These are phyloP conservation scores for Fusarium fujikuroi DNA, from an alignment of 2,329 filamentous ascomycete species.

Conservation along the genomic window DNA sequence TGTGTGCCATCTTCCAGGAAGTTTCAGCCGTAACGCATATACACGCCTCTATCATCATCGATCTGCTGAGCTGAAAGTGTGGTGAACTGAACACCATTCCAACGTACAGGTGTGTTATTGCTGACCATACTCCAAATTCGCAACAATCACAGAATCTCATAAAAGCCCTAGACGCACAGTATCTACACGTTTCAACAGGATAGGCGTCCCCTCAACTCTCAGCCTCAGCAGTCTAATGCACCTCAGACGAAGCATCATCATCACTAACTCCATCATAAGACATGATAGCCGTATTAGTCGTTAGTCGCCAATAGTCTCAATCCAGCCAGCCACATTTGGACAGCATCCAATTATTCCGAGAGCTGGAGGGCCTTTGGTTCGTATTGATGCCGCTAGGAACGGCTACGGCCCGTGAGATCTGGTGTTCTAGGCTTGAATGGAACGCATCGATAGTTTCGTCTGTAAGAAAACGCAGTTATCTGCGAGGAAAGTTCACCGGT, in stretches of 20 bases:
- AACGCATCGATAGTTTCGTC: background rate
- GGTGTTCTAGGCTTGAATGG: background rate
- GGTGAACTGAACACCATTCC: background rate
- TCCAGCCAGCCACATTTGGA: background rate
- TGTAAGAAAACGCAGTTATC: background rate
- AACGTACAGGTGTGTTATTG: background rate
- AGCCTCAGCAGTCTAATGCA: background rate
- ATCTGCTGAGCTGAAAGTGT: background rate
- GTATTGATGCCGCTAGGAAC: background rate
- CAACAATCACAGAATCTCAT: background rate
- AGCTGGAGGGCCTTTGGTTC: background rate
- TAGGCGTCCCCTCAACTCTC: too few relatives aligned
- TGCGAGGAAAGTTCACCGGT: background rate
- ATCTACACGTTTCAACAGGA: background rate
- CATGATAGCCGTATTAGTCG: background rate
- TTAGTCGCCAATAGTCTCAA: background rate
- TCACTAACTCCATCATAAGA: background rate
- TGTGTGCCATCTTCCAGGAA: rapidly evolving
- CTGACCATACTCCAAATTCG: background rate
- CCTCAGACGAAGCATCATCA: background rate
- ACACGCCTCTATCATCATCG: background rate
- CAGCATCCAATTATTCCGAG: background rate
- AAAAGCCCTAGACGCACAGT: background rate
- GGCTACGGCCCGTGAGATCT: slow-evolving; percentile 20
- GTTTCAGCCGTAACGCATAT: background rate